Conservation (phyloP, 1,139 yeast species). For the Yamadazyma atlantica region DNA sequence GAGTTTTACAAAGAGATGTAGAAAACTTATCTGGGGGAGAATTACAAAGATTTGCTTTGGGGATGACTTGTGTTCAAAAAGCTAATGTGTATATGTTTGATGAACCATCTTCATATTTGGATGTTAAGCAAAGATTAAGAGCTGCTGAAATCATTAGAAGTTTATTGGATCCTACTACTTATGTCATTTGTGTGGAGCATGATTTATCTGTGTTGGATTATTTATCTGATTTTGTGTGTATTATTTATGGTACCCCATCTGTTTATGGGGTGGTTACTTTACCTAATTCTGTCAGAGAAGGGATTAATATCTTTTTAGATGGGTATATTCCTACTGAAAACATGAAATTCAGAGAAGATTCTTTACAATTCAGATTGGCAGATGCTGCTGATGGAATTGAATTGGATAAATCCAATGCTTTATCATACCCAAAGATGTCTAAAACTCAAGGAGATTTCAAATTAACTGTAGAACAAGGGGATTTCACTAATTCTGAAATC, state of each 20-base stretch:
- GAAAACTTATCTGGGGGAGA: slow-evolving; percentile 95
- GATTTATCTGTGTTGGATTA: slow-evolving; percentile 96
- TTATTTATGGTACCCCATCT: slow-evolving; percentile 94
- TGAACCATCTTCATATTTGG: slow-evolving; percentile 97
- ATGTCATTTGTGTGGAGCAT: slow-evolving; percentile 96
- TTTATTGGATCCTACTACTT: slow-evolving; percentile 67
- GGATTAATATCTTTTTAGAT: slow-evolving; percentile 95
- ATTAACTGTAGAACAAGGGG: slow-evolving; percentile 78
- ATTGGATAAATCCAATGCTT: slow-evolving; percentile 76
- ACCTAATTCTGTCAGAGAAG: slow-evolving; percentile 96
- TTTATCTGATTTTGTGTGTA: slow-evolving; percentile 93
- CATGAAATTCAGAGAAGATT: slow-evolving; percentile 93
- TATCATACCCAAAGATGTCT: slow-evolving; percentile 73
- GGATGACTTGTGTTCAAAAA: slow-evolving; percentile 91
- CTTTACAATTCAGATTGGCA: slow-evolving; percentile 89
- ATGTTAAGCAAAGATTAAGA: slow-evolving; percentile 96
- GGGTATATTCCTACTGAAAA: slow-evolving; percentile 98
- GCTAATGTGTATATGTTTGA: slow-evolving; percentile 99
- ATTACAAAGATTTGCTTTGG: slow-evolving; percentile 96
- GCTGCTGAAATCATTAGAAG: slow-evolving; percentile 95
- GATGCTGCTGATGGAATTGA: slow-evolving; percentile 83
- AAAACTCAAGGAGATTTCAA: slow-evolving; percentile 97
- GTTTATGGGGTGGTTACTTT: slow-evolving; percentile 97
- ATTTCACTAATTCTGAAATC: slow-evolving; percentile 93
- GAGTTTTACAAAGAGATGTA: slow-evolving; percentile 81